Evolutionary conservation across 441 rosid genomes (phyloP), one percentile per base, ranked within the genome.

Genomic region (Euphorbia neoarborescens): DNA sequence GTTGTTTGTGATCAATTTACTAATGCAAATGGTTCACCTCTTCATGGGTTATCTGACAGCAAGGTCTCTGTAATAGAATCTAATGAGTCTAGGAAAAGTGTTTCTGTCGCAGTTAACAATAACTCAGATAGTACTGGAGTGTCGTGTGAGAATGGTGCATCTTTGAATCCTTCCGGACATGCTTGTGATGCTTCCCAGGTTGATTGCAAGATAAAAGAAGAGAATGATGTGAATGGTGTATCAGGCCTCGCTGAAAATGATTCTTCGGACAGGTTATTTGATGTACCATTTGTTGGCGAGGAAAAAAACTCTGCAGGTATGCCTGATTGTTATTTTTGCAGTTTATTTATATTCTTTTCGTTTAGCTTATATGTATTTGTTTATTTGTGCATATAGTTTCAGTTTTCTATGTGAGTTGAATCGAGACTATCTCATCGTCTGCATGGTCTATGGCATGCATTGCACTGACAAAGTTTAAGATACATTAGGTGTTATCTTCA

Each of bases 201-300:
- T 67, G 77, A 81, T 77, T 72, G 81, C 77, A 83, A 85, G 66
- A 40, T 68, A 73, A 76, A 71, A 78, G 77, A 76, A 80, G 88
- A 88, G 72, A 83, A 81, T 71, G 94, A 82, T 46, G 80, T 77
- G 60, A 81, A 88, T 56, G 75, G 81, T 66, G 28, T 79, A 73
- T 69, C 81, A 8, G 88, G 75, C 73, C 72, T 80, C 12, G 80
- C 75, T 8, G 90, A 82, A 76, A 84, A 86, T 80, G 91, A 64
- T 68, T 80, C 83, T 68, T 79, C 86, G 65, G 87, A 86, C 53
- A 77, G 59, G 72, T 84, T 92, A 78, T 88, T 86, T 67, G 94
- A 95, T 72, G 96, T 90, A 80, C 98, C 97, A 22, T 80, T 90
- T 66, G 76, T 84, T 65, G 91, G 83, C 62, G 97, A 86, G 56